Base-by-base conservation (phyloP, 176 grass and related monocot genomes). In the Elaeis guineensis region DNA sequence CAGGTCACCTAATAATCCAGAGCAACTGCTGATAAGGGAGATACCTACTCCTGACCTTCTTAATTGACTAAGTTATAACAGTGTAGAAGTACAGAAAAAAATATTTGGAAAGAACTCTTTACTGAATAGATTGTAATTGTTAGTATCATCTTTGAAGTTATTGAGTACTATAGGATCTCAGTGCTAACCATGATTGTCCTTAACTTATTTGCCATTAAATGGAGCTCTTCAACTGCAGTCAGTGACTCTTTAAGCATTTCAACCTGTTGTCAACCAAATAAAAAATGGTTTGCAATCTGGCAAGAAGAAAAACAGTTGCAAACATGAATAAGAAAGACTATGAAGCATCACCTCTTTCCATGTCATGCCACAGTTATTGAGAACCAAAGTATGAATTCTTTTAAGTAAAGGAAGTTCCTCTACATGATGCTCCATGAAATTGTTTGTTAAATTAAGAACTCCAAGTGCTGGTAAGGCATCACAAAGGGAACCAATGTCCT, bases 391-490 rank as follows among this genome's bases (percentile, higher is more conserved):
- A 52, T 4, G 48, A 29, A 91, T 91, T 53, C 72, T 80, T 61
- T 69, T 68, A 24, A 91, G 76, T 53, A 51, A 74, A 56, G 62
- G 63, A 83, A 64, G 73, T 49, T 85, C 73, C 18, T 25, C 52
- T 53, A 85, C 52, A 32, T 91, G 64, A 72, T 61, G 73, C 56
- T 83, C 84, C 84, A 97, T 89, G 49, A 64, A 66, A 75, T 91
- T 91, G 63, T 82, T 97, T 67, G 93, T 89, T 67, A 97, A 65
- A 79, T 91, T 75, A 12, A 97, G 81, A 77, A 97, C 73, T 97
- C 88, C 78, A 20, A 97, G 81, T 20, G 75, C 79, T 65, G 76
- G 23, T 63, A 97, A 75, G n/a, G 69, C 87, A 80, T 91, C 78
- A 71, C 93, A 97, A 22, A 91, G 75, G 63, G 76, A 83, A 22